Conservation (phyloP, 1,284 basidiomycete genomes). For the Fomitopsis schrenkii region DNA sequence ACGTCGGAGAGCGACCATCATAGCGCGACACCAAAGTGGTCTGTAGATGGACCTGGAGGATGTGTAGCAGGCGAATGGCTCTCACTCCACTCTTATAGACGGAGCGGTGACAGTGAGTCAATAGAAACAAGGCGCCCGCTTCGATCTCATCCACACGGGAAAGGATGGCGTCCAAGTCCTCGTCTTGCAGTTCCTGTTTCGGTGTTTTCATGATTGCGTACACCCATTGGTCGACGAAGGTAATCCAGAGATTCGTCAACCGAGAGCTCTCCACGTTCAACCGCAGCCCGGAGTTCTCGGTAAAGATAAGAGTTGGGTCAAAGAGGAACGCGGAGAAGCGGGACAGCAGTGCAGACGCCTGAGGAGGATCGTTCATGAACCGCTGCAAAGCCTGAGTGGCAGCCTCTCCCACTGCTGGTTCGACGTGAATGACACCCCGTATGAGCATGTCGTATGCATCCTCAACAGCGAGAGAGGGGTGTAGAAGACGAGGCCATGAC, state of each 20-base stretch:
- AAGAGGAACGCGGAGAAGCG: conserved; percentile 79
- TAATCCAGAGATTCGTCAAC: conserved; percentile 73
- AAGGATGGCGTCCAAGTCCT: conserved; percentile 34
- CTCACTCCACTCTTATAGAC: conserved; percentile 59
- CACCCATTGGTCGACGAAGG: conserved; percentile 71
- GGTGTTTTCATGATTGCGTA: conserved; percentile 40
- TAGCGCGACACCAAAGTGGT: conserved; percentile 22
- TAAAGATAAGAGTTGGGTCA: conserved; percentile 62
- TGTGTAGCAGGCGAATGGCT: conserved; percentile 47
- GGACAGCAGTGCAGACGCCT: conserved; percentile 62
- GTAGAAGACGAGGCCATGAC: conserved; percentile 81
- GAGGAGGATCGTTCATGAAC: conserved; percentile 61
- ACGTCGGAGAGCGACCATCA: conserved; percentile 11
- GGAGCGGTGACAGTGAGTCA: conserved; percentile 55
- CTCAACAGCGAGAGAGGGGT: conserved; percentile 47
- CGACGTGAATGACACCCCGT: conserved; percentile 80
- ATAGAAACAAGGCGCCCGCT: conserved; percentile 73
- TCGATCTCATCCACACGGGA: conserved; percentile 60
- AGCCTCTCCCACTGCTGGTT: conserved; percentile 68
- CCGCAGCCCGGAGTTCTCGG: conserved; percentile 62
- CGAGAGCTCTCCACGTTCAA: conserved; percentile 62
- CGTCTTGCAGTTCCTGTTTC: conserved; percentile 33
- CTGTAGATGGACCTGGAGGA: conserved; percentile 33
- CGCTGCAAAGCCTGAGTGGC: conserved; percentile 71
- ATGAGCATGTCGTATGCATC: conserved; percentile 81